A percentile compares a stretch with the other conserved stretches of the same genome.
These are phyloP conservation scores for Populus alba DNA, from an alignment of 345 rosid species.

Conservation along the genomic window DNA sequence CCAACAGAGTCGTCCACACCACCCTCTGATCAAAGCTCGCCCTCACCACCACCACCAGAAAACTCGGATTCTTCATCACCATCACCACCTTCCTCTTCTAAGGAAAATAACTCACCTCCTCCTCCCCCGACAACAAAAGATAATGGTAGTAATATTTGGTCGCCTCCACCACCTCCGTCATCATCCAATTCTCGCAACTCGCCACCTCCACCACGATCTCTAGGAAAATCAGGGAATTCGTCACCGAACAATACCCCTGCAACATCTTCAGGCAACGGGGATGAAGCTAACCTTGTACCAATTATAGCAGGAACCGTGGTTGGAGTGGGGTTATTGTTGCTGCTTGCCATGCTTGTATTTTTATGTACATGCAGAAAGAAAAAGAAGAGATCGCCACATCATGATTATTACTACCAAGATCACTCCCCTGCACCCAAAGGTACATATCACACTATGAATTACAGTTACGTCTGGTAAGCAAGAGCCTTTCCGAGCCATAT, in stretches of 20 bases:
- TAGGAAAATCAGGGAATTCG: constrained; percentile 10
- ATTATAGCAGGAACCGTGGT: constrained; percentile 39
- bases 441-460: not conserved
- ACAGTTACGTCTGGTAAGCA: too few relatives aligned
- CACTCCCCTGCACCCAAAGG: constrained; percentile 10
- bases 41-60: constrained; percentile 36
- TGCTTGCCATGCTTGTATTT: constrained; percentile 37
- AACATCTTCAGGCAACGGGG: not conserved
- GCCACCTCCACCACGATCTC: constrained; percentile 29
- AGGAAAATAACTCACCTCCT: not conserved
- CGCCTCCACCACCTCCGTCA: constrained; percentile 34
- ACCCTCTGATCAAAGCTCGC: not conserved
- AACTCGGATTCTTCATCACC: constrained; percentile 32
- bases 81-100: constrained; percentile 20
- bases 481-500: not conserved
- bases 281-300: not conserved
- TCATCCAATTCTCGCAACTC: constrained; percentile 22
- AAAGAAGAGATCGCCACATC: constrained; percentile 37
- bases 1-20: constrained; percentile 22
- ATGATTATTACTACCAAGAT: constrained; percentile 37
- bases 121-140: not conserved
- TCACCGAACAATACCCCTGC: not conserved
- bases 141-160: not conserved
- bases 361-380: constrained; percentile 45
- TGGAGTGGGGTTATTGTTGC: constrained; percentile 37